Conservation (phyloP, 129 eudicot species). For the Chrysanthemum makinoi region DNA sequence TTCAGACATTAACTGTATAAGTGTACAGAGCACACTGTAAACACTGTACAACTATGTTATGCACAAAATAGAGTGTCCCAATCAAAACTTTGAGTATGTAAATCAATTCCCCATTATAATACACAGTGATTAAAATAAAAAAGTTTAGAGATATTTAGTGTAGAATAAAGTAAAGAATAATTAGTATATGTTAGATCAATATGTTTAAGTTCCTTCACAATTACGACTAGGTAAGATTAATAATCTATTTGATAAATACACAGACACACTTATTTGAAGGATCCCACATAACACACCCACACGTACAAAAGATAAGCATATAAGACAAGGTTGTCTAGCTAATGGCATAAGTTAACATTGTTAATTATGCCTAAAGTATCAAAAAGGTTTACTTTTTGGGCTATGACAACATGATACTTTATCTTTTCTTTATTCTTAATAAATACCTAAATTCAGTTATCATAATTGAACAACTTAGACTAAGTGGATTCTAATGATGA, state of each 20-base stretch:
- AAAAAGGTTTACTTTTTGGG: constrained; percentile 22
- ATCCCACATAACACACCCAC: constrained; percentile 29
- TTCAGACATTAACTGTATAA: too few relatives aligned
- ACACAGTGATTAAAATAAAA: too few relatives aligned
- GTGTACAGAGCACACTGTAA: too few relatives aligned
- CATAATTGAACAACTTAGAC: not conserved
- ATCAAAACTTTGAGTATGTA: too few relatives aligned
- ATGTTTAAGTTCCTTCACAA: too few relatives aligned
- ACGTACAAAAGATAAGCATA: constrained; percentile 22
- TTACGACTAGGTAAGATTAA: not conserved
- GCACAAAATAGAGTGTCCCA: too few relatives aligned
- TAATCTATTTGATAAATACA: not conserved
- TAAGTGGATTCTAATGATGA: constrained; percentile 17
- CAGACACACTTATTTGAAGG: constrained; percentile 22
- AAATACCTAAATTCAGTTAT: constrained; percentile 13
- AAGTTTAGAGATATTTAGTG: too few relatives aligned
- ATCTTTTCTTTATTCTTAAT: constrained; percentile 12
- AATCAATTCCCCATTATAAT: too few relatives aligned
- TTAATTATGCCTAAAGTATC: constrained; percentile 22
- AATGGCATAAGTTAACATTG: constrained; percentile 22
- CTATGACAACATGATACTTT: constrained; percentile 21
- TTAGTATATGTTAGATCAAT: too few relatives aligned
- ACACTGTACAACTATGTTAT: too few relatives aligned
- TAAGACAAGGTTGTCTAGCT: constrained; percentile 38
- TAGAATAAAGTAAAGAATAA: too few relatives aligned